phyloP scores from a whole-genome alignment of 169 alveolate genomes.

The Babesia divergens region DNA sequence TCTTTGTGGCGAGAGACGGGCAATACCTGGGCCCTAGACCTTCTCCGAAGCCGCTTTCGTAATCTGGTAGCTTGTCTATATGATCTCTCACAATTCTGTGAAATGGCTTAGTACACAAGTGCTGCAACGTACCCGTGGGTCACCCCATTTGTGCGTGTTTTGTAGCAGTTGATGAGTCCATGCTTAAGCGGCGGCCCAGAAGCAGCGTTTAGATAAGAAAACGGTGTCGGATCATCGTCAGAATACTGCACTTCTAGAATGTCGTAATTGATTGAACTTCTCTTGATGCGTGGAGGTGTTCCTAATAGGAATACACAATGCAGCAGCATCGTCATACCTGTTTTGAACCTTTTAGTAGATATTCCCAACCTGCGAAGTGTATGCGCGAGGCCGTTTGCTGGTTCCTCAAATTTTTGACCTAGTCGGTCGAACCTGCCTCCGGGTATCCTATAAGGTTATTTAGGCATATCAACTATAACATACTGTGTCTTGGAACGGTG shows the following conservation, averaged over 20 bases:
- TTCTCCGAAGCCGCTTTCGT: slow-evolving; percentile 69
- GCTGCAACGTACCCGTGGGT: slow-evolving; percentile 74
- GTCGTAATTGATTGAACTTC: slow-evolving; percentile 75
- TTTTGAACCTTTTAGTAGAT: slow-evolving; percentile 46
- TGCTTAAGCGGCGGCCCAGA: slow-evolving; percentile 15
- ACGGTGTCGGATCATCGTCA: slow-evolving; percentile 79
- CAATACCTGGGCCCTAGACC: slow-evolving; percentile 92
- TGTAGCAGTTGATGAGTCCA: slow-evolving; percentile 74
- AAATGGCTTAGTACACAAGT: not conserved
- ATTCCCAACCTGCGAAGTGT: slow-evolving; percentile 49
- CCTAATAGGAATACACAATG: slow-evolving; percentile 75
- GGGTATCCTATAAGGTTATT: slow-evolving; percentile 36
- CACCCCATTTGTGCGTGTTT: slow-evolving; percentile 77
- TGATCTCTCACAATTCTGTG: slow-evolving; percentile 59
- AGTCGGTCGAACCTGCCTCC: slow-evolving; percentile 74
- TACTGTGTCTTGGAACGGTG: slow-evolving; percentile 80
- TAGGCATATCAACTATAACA: not conserved
- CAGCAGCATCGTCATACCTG: slow-evolving; percentile 61
- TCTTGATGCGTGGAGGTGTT: slow-evolving; percentile 87
- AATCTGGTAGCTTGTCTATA: slow-evolving; percentile 73
- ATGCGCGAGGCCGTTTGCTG: slow-evolving; percentile 66
- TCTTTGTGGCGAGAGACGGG: slow-evolving; percentile 85
- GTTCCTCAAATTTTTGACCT: slow-evolving; percentile 48
- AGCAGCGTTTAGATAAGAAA: slow-evolving; percentile 75
- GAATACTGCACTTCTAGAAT: slow-evolving; percentile 78